Conservation (phyloP, 1,284 basidiomycete species). For the Dichomitus squalens region DNA sequence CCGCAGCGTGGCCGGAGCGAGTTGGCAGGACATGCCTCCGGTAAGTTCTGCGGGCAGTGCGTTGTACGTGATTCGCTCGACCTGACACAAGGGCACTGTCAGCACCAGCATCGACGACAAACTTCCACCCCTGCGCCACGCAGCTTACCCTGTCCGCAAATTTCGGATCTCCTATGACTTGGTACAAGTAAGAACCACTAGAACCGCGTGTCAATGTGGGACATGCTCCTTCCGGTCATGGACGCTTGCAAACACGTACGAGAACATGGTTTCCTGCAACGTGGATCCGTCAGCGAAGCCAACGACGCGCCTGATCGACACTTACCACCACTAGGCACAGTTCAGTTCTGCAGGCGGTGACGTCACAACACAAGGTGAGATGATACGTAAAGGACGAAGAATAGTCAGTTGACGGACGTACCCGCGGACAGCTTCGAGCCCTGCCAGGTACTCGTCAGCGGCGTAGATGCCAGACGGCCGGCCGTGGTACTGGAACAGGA, state of each 20-base stretch:
- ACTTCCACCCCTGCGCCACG: constrained; percentile 49
- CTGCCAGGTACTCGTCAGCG: constrained; percentile 62
- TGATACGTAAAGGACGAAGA: neutral
- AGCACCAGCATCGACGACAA: neutral
- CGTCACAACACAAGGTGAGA: neutral
- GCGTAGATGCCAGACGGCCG: constrained; percentile 60
- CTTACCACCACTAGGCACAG: constrained; percentile 60
- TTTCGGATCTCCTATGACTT: constrained; percentile 58
- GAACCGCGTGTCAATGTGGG: neutral
- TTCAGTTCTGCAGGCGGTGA: constrained; percentile 42
- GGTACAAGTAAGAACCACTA: constrained; percentile 58
- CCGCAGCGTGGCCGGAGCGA: constrained; percentile 19
- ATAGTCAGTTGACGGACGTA: constrained; percentile 31
- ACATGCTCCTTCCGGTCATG: neutral
- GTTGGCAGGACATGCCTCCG: constrained; percentile 41
- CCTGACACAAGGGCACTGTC: constrained; percentile 33
- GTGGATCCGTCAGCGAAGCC: neutral
- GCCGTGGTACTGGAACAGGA: constrained; percentile 62
- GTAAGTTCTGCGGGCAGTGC: constrained; percentile 57
- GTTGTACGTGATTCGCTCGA: constrained; percentile 63
- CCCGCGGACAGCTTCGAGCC: constrained; percentile 55
- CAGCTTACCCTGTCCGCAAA: constrained; percentile 52
- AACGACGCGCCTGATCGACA: constrained; percentile 5
- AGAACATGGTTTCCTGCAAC: constrained; percentile 61
- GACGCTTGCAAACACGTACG: constrained; percentile 38